phyloP scores from a whole-genome alignment of 2,329 filamentous ascomycete genomes.

The Diaporthe citrichinensis region DNA sequence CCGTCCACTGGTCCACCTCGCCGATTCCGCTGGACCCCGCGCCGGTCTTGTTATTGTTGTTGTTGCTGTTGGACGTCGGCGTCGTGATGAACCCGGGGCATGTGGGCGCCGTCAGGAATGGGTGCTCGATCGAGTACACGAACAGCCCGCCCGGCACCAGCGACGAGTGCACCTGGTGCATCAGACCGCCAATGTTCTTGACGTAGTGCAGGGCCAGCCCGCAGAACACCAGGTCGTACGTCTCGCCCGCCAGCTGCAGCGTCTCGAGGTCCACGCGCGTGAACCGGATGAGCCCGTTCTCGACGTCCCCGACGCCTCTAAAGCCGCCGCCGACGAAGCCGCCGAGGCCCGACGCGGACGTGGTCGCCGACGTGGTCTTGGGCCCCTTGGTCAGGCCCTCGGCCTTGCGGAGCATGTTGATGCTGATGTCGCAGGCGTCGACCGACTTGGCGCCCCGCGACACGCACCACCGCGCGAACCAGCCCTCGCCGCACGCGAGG shows the following conservation, averaged over 20 bases:
- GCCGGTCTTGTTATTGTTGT: neutral
- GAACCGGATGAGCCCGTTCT: constrained; percentile 48
- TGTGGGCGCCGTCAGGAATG: constrained; percentile 59
- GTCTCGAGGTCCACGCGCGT: constrained; percentile 53
- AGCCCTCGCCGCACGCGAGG: constrained; percentile 63
- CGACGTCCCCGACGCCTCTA: constrained; percentile 42
- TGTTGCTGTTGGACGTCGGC: neutral
- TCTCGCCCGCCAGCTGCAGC: constrained; percentile 45
- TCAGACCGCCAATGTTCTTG: constrained; percentile 50
- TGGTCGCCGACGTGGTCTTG: constrained; percentile 35
- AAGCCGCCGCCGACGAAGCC: neutral
- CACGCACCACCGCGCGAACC: constrained; percentile 60
- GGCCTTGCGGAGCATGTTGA: constrained; percentile 59
- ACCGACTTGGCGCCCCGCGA: constrained; percentile 54
- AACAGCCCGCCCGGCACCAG: constrained; percentile 54
- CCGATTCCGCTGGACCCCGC: constrained; percentile 37
- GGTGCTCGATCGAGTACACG: constrained; percentile 64
- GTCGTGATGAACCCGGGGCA: constrained; percentile 48
- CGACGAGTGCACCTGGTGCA: constrained; percentile 50
- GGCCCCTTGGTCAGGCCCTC: constrained; percentile 45
- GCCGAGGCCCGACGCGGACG: constrained; percentile 8
- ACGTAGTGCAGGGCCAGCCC: constrained; percentile 59
- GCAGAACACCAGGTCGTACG: constrained; percentile 57
- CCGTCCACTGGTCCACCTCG: constrained; percentile 55
- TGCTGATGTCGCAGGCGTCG: constrained; percentile 57